Conservation (phyloP, 805 yeast genomes). For the Lachancea fermentati region DNA sequence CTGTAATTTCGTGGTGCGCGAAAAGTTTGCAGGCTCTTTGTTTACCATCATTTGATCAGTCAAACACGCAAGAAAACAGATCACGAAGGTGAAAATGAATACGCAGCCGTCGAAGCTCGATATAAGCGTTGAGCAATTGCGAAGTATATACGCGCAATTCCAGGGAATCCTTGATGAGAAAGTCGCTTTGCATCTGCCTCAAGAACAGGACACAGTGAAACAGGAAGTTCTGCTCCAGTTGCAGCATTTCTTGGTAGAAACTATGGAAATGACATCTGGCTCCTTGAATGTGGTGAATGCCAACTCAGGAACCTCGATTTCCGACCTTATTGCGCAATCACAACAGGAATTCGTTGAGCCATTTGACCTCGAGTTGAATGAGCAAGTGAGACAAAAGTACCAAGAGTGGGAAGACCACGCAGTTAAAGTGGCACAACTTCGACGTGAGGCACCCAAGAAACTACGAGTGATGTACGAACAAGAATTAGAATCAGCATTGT, state of each 20-base stretch:
- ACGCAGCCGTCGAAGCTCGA: slow-evolving; percentile 16
- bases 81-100: slow-evolving; percentile 6
- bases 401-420: slow-evolving; percentile 59
- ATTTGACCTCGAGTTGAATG: slow-evolving; percentile 61
- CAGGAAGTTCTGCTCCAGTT: slow-evolving; percentile 22
- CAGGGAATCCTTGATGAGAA: slow-evolving; percentile 21
- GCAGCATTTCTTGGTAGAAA: slow-evolving; percentile 21
- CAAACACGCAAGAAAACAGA: too few species aligned
- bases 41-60: background rate
- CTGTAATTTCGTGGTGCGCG: background rate
- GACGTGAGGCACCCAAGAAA: slow-evolving; percentile 47
- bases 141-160: slow-evolving; percentile 27
- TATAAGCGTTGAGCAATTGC: slow-evolving; percentile 24
- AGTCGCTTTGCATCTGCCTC: slow-evolving; percentile 18
- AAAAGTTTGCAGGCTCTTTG: background rate
- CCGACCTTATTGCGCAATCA: slow-evolving; percentile 17
- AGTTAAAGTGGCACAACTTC: slow-evolving; percentile 46
- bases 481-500: slow-evolving; percentile 5
- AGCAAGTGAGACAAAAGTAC: slow-evolving; percentile 49
- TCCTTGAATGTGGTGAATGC: slow-evolving; percentile 56
- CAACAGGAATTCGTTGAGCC: slow-evolving; percentile 48
- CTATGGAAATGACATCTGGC: slow-evolving; percentile 48
- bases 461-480: slow-evolving; percentile 34
- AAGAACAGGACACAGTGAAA: slow-evolving; percentile 16
- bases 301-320: slow-evolving; percentile 27